phyloP scores from a whole-genome alignment of 345 rosid genomes.

The Arabis alpina region DNA sequence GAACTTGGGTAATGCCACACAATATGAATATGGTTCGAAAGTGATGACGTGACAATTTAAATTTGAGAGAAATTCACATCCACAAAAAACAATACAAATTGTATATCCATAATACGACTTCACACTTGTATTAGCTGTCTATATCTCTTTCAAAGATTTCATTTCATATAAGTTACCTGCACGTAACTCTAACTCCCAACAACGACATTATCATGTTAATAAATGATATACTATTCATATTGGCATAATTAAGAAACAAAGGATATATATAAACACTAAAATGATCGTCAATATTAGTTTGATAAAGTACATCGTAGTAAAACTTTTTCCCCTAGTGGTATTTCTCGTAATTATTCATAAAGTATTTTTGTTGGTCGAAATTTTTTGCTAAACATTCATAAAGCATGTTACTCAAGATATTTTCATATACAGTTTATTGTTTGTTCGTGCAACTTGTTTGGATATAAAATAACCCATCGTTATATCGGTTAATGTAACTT shows the following conservation, averaged over 20 bases:
- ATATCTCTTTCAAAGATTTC: conserved; percentile 14
- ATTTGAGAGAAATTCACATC: conserved; percentile 31
- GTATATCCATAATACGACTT: conserved; percentile 19
- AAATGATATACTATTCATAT: too few species aligned
- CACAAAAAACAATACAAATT: conserved; percentile 26
- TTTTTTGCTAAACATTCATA: too few species aligned
- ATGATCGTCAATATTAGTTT: too few species aligned
- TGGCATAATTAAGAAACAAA: too few species aligned
- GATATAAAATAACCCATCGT: not conserved
- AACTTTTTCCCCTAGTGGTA: too few species aligned
- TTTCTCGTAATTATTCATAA: too few species aligned
- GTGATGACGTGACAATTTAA: conserved; percentile 21
- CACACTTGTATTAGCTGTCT: conserved; percentile 35
- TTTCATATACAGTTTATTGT: not conserved
- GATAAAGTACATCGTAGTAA: too few species aligned
- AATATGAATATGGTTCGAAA: conserved; percentile 8
- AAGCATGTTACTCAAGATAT: not conserved
- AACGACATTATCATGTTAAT: conserved; percentile 23
- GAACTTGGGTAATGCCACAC: conserved; percentile 31
- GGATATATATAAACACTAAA: too few species aligned
- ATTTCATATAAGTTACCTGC: conserved; percentile 38
- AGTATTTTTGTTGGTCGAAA: too few species aligned
- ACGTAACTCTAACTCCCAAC: conserved; percentile 36
- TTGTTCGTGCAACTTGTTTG: not conserved
- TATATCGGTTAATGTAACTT: not conserved